A percentile compares a stretch with the other conserved stretches of the same genome.
These are phyloP conservation scores for Endothia cerciana DNA, from an alignment of 2,329 filamentous ascomycete genomes.

Conservation along the genomic window DNA sequence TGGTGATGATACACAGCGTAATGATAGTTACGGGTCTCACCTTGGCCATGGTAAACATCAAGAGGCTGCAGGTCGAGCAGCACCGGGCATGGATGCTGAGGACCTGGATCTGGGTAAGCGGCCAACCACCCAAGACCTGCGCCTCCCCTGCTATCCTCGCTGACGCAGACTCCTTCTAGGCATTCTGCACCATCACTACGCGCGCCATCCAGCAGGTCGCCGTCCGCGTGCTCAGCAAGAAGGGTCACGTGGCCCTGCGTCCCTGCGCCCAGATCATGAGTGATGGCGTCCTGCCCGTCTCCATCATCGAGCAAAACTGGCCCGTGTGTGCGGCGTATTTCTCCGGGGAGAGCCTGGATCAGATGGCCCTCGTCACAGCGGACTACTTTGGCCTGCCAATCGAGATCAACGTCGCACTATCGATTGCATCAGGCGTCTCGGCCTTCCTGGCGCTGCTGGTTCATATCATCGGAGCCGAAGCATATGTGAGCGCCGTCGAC, in stretches of 20 bases:
- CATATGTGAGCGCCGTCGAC: slow-evolving; percentile 47
- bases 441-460: slow-evolving; percentile 57
- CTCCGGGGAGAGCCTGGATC: slow-evolving; percentile 34
- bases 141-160: background rate
- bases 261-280: slow-evolving; percentile 55
- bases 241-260: slow-evolving; percentile 35
- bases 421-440: slow-evolving; percentile 54
- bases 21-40: slow-evolving; percentile 47
- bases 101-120: slow-evolving; percentile 51
- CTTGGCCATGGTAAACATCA: slow-evolving; percentile 61
- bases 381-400: slow-evolving; percentile 38
- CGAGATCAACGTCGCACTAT: slow-evolving; percentile 47
- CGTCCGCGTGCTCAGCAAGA: slow-evolving; percentile 42
- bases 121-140: background rate
- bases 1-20: slow-evolving; percentile 48
- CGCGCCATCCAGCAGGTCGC: slow-evolving; percentile 52
- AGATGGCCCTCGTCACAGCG: slow-evolving; percentile 39
- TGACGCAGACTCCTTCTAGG: slow-evolving; percentile 35
- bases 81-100: slow-evolving; percentile 68
- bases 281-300: slow-evolving; percentile 38
- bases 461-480: slow-evolving; percentile 53
- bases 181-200: slow-evolving; percentile 55
- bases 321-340: slow-evolving; percentile 49
- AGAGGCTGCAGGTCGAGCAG: slow-evolving; percentile 63
- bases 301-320: slow-evolving; percentile 42